A percentile compares a stretch with the other conserved stretches of the same genome.
Conservation (phyloP, 768 basidiomycete species). For the Lentinus tigrinus region DNA sequence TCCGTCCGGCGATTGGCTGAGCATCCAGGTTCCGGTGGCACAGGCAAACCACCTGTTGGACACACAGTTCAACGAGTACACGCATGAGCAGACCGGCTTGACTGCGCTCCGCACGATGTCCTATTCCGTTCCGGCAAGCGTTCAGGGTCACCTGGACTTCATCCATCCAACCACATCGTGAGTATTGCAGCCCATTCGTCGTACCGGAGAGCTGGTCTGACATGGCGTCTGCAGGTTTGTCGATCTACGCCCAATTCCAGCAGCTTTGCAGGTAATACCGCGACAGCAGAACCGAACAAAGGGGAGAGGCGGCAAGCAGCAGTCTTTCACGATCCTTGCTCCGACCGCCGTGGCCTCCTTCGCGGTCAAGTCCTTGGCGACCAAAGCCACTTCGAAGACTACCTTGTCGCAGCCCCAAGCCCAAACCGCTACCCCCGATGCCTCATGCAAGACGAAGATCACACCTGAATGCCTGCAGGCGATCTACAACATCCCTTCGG, state of each 20-base stretch:
- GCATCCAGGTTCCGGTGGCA: constrained; percentile 20
- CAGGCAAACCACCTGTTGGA: constrained; percentile 28
- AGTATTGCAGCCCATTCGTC: constrained; percentile 39
- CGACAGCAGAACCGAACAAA: too few species aligned
- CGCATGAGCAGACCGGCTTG: constrained; percentile 20
- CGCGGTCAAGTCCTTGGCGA: background rate
- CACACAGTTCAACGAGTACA: constrained; percentile 27
- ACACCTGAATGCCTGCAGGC: constrained; percentile 31
- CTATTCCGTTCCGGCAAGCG: constrained; percentile 29
- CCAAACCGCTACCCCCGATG: constrained; percentile 21
- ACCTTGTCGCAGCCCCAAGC: constrained; percentile 7
- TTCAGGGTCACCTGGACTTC: constrained; percentile 25
- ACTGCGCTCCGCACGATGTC: constrained; percentile 27
- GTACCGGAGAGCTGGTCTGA: background rate
- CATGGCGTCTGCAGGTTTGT: constrained; percentile 34
- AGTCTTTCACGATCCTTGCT: background rate
- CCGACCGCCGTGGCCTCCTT: background rate
- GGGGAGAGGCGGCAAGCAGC: background rate
- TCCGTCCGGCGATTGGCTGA: constrained; percentile 29
- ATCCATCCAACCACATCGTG: constrained; percentile 30
- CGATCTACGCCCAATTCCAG: constrained; percentile 4
- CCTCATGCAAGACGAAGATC: constrained; percentile 25
- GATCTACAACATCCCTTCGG: constrained; percentile 29
- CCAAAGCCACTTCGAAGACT: background rate
- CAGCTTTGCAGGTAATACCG: background rate